These are phyloP conservation scores for Acanthamoeba royreba DNA, from an alignment of 208 protist species.

Conservation along the genomic window DNA sequence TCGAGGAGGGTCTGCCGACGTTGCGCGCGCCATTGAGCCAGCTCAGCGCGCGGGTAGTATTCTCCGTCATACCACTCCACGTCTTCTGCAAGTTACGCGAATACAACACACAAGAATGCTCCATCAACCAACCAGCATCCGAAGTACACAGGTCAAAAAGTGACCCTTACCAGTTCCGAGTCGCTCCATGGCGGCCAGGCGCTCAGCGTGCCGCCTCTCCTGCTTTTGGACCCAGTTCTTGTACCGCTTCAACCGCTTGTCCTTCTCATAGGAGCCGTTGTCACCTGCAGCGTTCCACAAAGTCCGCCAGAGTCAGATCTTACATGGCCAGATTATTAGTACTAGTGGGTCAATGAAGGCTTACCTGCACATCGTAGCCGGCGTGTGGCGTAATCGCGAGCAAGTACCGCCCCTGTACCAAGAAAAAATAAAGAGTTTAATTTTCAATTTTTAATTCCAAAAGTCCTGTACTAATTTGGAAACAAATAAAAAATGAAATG, in stretches of 20 bases:
- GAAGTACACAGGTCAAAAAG: background rate
- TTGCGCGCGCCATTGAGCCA: background rate
- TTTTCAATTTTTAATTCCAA: too few relatives aligned
- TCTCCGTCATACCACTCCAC: background rate
- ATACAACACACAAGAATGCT: background rate
- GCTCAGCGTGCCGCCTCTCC: background rate
- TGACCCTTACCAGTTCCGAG: background rate
- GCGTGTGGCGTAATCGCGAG: too few relatives aligned
- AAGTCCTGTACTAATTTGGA: too few relatives aligned
- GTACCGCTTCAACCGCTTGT: background rate
- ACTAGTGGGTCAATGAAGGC: too few relatives aligned
- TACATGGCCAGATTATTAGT: too few relatives aligned
- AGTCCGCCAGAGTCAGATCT: too few relatives aligned
- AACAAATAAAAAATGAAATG: too few relatives aligned
- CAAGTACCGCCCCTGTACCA: too few relatives aligned
- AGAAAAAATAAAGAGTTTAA: too few relatives aligned
- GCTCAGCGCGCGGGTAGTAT: background rate
- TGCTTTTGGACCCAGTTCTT: background rate
- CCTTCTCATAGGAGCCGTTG: background rate
- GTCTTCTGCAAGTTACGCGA: background rate
- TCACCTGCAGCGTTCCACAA: too few relatives aligned
- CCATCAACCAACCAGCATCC: background rate
- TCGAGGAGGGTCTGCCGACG: background rate
- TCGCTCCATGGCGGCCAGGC: background rate
- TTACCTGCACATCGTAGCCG: too few relatives aligned